Percentiles rank a stretch among this genome's conserved stretches.
Evolutionary conservation across 106 monocot genomes (phyloP).

Genomic region (Dioscorea dumetorum): DNA sequence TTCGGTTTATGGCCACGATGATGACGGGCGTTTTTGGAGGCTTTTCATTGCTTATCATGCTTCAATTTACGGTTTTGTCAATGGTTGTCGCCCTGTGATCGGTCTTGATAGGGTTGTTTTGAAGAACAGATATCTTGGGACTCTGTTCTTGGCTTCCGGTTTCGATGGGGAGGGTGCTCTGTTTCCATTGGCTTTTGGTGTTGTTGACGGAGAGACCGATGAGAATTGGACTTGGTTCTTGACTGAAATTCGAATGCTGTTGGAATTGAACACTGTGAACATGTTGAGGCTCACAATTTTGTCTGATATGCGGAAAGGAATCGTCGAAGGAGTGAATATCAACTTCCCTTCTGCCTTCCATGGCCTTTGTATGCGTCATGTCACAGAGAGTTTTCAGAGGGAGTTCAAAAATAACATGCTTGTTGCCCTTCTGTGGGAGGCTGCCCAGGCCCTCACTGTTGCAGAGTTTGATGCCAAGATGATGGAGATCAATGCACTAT

Average conservation of each 20-base stretch:
- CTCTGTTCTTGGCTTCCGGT: conserved; percentile 83
- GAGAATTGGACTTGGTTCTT: conserved; percentile 99
- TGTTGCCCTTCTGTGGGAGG: conserved; percentile 82
- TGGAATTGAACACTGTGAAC: conserved; percentile 84
- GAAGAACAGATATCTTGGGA: conserved; percentile 92
- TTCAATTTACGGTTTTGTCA: conserved; percentile 88
- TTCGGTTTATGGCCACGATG: conserved; percentile 58
- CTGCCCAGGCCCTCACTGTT: conserved; percentile 82
- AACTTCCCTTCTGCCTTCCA: conserved; percentile 98
- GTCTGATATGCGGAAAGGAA: conserved; percentile 81
- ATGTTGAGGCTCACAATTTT: conserved; percentile 94
- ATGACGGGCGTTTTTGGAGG: conserved; percentile 70
- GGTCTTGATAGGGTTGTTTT: conserved; percentile 84
- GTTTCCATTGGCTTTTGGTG: conserved; percentile 94
- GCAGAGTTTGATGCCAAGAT: conserved; percentile 90
- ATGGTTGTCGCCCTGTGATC: conserved; percentile 85
- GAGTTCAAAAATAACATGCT: conserved; percentile 81
- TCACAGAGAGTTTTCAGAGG: conserved; percentile 80
- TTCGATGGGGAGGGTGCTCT: conserved; percentile 95
- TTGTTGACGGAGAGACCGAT: conserved; percentile 92
- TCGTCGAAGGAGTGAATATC: conserved; percentile 84
- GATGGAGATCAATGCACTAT: conserved; percentile 80
- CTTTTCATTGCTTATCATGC: conserved; percentile 87
- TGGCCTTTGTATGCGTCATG: conserved; percentile 91
- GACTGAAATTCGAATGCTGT: conserved; percentile 67